phyloP scores from a whole-genome alignment of 441 rosid species.

The Populus hybrid region DNA sequence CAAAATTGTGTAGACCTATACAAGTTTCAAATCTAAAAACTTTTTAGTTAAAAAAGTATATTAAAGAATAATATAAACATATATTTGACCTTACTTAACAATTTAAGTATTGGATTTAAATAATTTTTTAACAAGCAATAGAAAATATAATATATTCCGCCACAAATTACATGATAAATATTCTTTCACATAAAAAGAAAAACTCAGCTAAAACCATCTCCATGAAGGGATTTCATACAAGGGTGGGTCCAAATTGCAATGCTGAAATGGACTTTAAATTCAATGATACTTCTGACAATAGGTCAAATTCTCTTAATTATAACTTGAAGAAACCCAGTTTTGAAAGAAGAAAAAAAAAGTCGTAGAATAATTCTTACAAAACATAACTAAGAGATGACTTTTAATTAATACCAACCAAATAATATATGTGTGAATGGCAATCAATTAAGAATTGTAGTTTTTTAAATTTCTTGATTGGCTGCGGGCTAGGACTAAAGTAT shows the following conservation, averaged over 20 bases:
- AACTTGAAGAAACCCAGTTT: neutral
- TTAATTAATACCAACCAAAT: neutral
- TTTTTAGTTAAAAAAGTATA: accelerated
- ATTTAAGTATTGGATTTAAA: no score
- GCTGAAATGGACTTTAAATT: neutral
- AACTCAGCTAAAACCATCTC: no score
- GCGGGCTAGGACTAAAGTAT: neutral
- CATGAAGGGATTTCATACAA: neutral
- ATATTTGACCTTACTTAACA: no score
- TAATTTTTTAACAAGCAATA: no score
- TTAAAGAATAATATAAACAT: no score
- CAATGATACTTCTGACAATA: neutral
- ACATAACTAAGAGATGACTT: neutral
- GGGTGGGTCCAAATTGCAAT: neutral
- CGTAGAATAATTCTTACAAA: neutral
- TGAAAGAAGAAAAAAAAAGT: neutral
- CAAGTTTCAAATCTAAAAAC: no score
- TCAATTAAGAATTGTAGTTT: neutral
- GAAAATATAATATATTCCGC: no score
- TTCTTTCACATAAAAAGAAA: no score
- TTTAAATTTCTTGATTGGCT: neutral
- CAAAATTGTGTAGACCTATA: accelerated
- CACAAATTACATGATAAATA: no score
- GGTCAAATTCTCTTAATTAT: neutral
- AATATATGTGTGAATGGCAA: neutral